phyloP scores from a whole-genome alignment of 768 basidiomycete genomes.

The Amanita brunnescens region DNA sequence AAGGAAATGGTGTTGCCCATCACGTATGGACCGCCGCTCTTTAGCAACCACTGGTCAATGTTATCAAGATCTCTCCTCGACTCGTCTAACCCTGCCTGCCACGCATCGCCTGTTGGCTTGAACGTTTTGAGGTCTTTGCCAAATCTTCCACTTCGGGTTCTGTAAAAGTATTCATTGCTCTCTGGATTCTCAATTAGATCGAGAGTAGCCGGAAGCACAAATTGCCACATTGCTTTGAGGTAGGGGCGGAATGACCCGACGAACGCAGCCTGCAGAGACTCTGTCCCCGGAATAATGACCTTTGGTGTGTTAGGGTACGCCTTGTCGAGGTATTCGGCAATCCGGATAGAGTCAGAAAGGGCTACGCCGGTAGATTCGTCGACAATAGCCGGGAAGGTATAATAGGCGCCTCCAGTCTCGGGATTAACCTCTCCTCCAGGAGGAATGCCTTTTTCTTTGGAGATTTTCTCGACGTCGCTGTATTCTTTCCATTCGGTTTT shows the following conservation, averaged over 20 bases:
- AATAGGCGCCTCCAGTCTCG: conserved; percentile 20
- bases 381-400: conserved; percentile 32
- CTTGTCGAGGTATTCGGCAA: conserved; percentile 33
- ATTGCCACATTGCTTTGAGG: conserved; percentile 6
- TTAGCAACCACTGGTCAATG: conserved; percentile 13
- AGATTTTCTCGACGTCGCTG: conserved; percentile 27
- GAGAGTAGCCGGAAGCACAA: conserved; percentile 13
- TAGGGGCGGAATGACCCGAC: neutral
- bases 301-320: conserved; percentile 27
- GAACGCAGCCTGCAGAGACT: conserved; percentile 12
- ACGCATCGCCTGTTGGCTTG: conserved; percentile 18
- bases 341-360: conserved; percentile 27
- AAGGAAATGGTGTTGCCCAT: conserved; percentile 5
- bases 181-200: conserved; percentile 18
- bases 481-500: conserved; percentile 32
- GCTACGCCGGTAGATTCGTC: conserved; percentile 25
- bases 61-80: conserved; percentile 17
- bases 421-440: conserved; percentile 13
- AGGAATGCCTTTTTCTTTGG: conserved; percentile 24
- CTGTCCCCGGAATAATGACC: conserved; percentile 22
- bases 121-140: conserved; percentile 25
- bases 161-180: conserved; percentile 27
- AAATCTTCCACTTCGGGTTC: conserved; percentile 19
- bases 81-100: conserved; percentile 21
- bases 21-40: conserved; percentile 13